Evolutionary conservation across 371 early-diverging fungal genomes (phyloP).

Genomic region (Dinochytrium kinnereticum): DNA sequence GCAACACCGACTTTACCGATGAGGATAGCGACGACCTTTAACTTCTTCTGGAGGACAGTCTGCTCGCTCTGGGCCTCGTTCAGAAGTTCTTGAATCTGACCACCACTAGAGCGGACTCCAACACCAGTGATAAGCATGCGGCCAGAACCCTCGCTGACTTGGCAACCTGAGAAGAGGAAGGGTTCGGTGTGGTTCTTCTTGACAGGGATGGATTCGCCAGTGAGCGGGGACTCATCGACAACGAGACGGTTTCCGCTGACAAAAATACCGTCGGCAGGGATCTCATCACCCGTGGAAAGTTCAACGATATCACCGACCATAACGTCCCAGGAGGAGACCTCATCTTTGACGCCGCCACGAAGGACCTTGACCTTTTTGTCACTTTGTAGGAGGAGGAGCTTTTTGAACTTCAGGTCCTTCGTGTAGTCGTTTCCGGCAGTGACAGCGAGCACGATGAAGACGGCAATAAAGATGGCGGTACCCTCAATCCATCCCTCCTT

Average conservation of each 20-base stretch:
- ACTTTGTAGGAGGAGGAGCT: slow-evolving; percentile 53
- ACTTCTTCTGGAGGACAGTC: slow-evolving; percentile 91
- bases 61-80: slow-evolving; percentile 72
- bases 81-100: slow-evolving; percentile 85
- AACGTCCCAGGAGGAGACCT: slow-evolving; percentile 58
- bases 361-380: slow-evolving; percentile 67
- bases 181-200: slow-evolving; percentile 64
- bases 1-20: slow-evolving; percentile 94
- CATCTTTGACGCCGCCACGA: slow-evolving; percentile 49
- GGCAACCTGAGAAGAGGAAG: slow-evolving; percentile 86
- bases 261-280: slow-evolving; percentile 58
- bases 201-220: slow-evolving; percentile 77
- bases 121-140: slow-evolving; percentile 86
- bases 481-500: slow-evolving; percentile 80
- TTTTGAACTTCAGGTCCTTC: slow-evolving; percentile 93
- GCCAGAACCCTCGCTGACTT: slow-evolving; percentile 89
- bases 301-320: slow-evolving; percentile 65
- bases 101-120: slow-evolving; percentile 71
- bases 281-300: slow-evolving; percentile 60
- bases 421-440: slow-evolving; percentile 96
- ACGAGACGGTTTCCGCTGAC: slow-evolving; percentile 47
- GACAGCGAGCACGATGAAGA: slow-evolving; percentile 88
- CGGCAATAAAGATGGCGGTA: slow-evolving; percentile 87
- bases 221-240: slow-evolving; percentile 73
- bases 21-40: slow-evolving; percentile 83